Evolutionary conservation across 1,284 basidiomycete genomes (phyloP).

Genomic region (Microbotryomycetes sp.): DNA sequence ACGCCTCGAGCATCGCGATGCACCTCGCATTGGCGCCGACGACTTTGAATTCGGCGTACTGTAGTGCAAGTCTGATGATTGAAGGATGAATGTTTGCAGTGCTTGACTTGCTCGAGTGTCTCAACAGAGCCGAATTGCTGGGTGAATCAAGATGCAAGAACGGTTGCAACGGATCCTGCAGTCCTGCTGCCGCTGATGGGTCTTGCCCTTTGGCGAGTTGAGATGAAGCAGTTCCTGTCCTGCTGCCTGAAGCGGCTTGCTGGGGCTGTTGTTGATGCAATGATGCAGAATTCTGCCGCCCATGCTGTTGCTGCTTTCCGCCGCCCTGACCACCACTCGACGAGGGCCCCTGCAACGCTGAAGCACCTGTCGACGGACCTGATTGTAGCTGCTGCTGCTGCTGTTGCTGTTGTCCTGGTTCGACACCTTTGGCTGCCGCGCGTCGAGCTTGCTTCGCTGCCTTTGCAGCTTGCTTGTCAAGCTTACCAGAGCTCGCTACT

Average conservation of each 20-base stretch:
- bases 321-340: no score
- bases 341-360: no score
- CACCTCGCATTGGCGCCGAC: slow-evolving; percentile 80
- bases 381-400: not conserved
- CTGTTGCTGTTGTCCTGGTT: not conserved
- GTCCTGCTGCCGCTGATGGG: not conserved
- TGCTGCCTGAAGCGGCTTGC: not conserved
- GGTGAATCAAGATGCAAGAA: slow-evolving; percentile 38
- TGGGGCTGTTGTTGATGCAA: not conserved
- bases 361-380: not conserved
- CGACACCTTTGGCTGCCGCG: slow-evolving; percentile 2
- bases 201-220: not conserved
- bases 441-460: slow-evolving; percentile 1
- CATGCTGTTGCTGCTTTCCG: not conserved
- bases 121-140: slow-evolving; percentile 23
- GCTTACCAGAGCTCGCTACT: not conserved
- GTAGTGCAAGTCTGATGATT: slow-evolving; percentile 66
- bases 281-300: not conserved
- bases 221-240: not conserved
- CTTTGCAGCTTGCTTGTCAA: slow-evolving; percentile 4
- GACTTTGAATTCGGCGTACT: slow-evolving; percentile 78
- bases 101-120: slow-evolving; percentile 31
- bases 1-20: slow-evolving; percentile 74
- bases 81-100: slow-evolving; percentile 79
- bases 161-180: slow-evolving; percentile 28